phyloP scores from a whole-genome alignment of 208 protist genomes.

The Plasmodiophora brassicae region DNA sequence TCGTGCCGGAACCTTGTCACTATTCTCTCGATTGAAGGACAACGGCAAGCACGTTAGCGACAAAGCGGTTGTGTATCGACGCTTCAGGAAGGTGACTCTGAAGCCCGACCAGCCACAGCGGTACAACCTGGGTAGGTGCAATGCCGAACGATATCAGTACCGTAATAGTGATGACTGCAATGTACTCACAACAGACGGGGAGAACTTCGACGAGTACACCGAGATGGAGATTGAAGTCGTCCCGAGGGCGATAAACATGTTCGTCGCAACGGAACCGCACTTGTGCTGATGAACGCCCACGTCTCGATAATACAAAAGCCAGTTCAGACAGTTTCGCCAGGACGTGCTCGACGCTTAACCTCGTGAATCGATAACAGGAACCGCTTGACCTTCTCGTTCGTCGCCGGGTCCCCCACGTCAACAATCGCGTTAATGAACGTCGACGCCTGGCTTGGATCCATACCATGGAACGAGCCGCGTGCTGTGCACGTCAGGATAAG shows the following conservation, averaged over 20 bases:
- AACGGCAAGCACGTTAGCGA: background rate
- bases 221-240: background rate
- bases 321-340: background rate
- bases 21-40: background rate
- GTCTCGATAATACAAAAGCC: too few species aligned
- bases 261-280: background rate
- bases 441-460: too few species aligned
- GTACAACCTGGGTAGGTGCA: background rate
- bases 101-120: background rate
- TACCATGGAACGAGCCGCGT: too few species aligned
- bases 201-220: background rate
- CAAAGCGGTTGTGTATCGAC: background rate
- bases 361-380: too few species aligned
- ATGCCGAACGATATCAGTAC: too few species aligned
- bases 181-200: background rate
- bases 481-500: too few species aligned
- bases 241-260: background rate
- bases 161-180: background rate
- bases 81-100: background rate
- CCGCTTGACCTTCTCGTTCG: too few species aligned
- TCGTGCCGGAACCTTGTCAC: background rate
- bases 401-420: too few species aligned
- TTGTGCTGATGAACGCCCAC: background rate
- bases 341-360: too few species aligned
- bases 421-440: too few species aligned